Base-by-base conservation (phyloP, 805 yeast species). In the Scheffersomyces spartinae region DNA sequence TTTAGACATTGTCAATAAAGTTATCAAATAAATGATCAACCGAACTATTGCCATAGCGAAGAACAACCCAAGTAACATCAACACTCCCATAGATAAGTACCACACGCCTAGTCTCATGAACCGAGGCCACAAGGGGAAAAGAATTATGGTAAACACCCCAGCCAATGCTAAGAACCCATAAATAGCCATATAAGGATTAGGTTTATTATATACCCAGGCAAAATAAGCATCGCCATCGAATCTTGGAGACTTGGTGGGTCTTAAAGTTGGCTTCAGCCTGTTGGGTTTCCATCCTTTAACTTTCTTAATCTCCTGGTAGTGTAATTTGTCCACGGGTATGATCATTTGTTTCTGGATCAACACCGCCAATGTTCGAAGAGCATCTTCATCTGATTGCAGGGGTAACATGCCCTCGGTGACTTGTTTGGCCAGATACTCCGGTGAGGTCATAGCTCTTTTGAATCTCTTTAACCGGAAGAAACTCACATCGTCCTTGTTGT, bases 101-200 rank as follows among this genome's bases (percentile, higher is more conserved):
- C 94, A 91, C 17, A 83, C 95, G 21, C 91, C 93, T 28, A 66
- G 65, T 48, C 94, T 76, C 91, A 91, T 74, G 52, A 77, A 72
- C 18, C 61, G 44, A 15, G 98, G 98, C 98, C 98, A 91, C 43
- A 91, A 65, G 35, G 97, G 98, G 74, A 84, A 91, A 43, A 80
- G 58, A 18, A 81, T 72, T 16, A 77, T 47, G 2, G 71, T 61
- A 38, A 79, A 71, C 4, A 79, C 64, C 13, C 70, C 77, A 5
- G 68, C 70, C 12, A 88, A 53, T 15, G 79, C 75, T 36, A 80
- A 62, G 3, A 75, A 65, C 6, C 82, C 77, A 39, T 74, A 74
- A 21, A 73, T 47, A 14, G 70, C 59, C 31, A 80, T 70, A 36
- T 49, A 69, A 25, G 85, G 77, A 39, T 73, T 78, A 15, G 80